Evolutionary conservation across 2,329 filamentous ascomycete species (phyloP).

Genomic region (Dryadomyces sulphureus): DNA sequence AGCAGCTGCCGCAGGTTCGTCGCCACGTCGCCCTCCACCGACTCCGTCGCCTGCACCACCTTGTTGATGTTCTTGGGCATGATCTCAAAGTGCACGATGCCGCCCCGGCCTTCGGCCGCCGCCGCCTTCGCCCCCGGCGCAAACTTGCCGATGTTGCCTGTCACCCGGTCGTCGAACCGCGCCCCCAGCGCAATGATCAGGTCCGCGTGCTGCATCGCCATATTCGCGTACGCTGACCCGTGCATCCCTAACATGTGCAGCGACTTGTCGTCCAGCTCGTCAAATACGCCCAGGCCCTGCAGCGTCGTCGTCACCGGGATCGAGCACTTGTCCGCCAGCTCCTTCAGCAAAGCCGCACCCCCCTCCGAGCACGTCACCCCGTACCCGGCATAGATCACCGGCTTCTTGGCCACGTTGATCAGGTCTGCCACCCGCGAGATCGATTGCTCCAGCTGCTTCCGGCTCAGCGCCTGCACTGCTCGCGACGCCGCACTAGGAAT

Average conservation of each 20-base stretch:
- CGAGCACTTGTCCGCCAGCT: conserved; percentile 76
- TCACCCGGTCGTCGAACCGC: conserved; percentile 94
- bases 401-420: conserved; percentile 82
- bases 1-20: conserved; percentile 63
- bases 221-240: conserved; percentile 91
- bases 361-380: conserved; percentile 70
- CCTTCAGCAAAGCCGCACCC: conserved; percentile 64
- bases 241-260: conserved; percentile 99
- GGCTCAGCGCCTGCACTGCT: conserved; percentile 58
- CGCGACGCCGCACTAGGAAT: conserved; percentile 77
- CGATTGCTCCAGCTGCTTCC: conserved; percentile 57
- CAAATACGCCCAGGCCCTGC: conserved; percentile 80
- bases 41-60: conserved; percentile 90
- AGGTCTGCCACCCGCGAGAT: conserved; percentile 67
- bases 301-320: conserved; percentile 95
- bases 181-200: conserved; percentile 88
- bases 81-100: conserved; percentile 95
- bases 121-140: conserved; percentile 78
- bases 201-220: conserved; percentile 95
- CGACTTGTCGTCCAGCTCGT: conserved; percentile 86
- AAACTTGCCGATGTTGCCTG: conserved; percentile 66
- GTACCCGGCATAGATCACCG: conserved; percentile 87
- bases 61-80: conserved; percentile 99
- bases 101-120: conserved; percentile 70
- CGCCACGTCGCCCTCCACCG: conserved; percentile 83